Evolutionary conservation across 2,329 filamentous ascomycete genomes (phyloP).

Genomic region (Fusarium sp.): DNA sequence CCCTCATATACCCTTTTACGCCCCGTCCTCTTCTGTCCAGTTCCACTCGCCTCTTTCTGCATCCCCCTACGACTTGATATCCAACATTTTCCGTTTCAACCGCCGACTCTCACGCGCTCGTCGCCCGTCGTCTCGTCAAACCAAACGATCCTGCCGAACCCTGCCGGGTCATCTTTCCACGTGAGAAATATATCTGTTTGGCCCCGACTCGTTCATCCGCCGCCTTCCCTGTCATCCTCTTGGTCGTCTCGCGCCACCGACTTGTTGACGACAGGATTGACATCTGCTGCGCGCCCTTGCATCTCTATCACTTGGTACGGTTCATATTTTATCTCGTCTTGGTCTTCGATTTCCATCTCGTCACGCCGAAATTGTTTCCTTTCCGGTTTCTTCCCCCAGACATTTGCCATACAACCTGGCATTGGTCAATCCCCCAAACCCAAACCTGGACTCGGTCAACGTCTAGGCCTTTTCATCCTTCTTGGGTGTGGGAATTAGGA

Average conservation of each 20-base stretch:
- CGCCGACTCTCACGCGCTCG: constrained; percentile 25
- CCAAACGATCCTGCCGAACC: constrained; percentile 4
- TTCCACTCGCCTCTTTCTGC: constrained; percentile 42
- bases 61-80: constrained; percentile 22
- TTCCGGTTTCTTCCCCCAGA: constrained; percentile 13
- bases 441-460: constrained; percentile 37
- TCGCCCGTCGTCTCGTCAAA: constrained; percentile 21
- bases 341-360: constrained; percentile 17
- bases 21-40: constrained; percentile 40
- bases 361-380: constrained; percentile 13
- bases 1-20: constrained; percentile 45
- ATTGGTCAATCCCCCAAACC: constrained; percentile 40
- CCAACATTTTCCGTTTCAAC: constrained; percentile 26
- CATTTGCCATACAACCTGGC: constrained; percentile 17
- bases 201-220: constrained; percentile 20
- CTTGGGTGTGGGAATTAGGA: constrained; percentile 44
- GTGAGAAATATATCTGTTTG: constrained; percentile 33
- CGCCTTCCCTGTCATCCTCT: constrained; percentile 26
- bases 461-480: constrained; percentile 35
- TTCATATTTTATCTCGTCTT: constrained; percentile 34
- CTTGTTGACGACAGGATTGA: constrained; percentile 29
- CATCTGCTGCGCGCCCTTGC: constrained; percentile 26
- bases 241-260: constrained; percentile 26
- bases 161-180: constrained; percentile 13
- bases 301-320: constrained; percentile 40